A percentile compares a stretch with the other conserved stretches of the same genome.
phyloP scores from a whole-genome alignment of 2,329 filamentous ascomycete genomes.

The Pyricularia sp. region DNA sequence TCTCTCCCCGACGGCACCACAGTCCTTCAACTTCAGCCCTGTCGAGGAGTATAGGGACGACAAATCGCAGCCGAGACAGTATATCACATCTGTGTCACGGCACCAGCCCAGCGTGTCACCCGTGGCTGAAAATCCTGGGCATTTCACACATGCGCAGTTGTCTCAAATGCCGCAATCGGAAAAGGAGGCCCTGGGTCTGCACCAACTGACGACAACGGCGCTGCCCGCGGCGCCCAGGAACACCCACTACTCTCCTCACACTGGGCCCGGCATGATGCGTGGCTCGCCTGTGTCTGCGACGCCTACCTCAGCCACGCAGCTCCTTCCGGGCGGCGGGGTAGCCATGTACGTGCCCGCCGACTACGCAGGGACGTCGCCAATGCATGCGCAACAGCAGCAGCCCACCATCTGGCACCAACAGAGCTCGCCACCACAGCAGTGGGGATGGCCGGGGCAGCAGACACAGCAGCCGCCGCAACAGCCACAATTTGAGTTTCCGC shows the following conservation, averaged over 20 bases:
- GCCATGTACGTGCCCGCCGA: conserved; percentile 12
- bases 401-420: not conserved
- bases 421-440: conserved; percentile 1
- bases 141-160: not conserved
- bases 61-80: conserved; percentile 3
- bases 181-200: conserved; percentile 7
- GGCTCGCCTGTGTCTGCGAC: conserved; percentile 11
- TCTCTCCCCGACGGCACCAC: conserved; percentile 22
- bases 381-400: not conserved
- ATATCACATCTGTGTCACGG: conserved; percentile 1
- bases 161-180: not conserved
- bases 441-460: not conserved
- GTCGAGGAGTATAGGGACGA: conserved; percentile 15
- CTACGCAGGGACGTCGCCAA: not conserved
- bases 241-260: conserved; percentile 1
- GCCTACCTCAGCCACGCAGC: conserved; percentile 11
- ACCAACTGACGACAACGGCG: conserved; percentile 13
- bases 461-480: not conserved
- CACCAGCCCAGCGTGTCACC: conserved; percentile 4
- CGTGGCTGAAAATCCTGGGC: not conserved
- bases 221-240: conserved; percentile 11
- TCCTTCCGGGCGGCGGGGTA: not conserved
- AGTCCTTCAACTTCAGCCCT: conserved; percentile 17
- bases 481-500: not conserved
- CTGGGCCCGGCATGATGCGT: not conserved